These are phyloP conservation scores for Typha latifolia DNA, from an alignment of 176 grass and related monocot species.

Conservation along the genomic window DNA sequence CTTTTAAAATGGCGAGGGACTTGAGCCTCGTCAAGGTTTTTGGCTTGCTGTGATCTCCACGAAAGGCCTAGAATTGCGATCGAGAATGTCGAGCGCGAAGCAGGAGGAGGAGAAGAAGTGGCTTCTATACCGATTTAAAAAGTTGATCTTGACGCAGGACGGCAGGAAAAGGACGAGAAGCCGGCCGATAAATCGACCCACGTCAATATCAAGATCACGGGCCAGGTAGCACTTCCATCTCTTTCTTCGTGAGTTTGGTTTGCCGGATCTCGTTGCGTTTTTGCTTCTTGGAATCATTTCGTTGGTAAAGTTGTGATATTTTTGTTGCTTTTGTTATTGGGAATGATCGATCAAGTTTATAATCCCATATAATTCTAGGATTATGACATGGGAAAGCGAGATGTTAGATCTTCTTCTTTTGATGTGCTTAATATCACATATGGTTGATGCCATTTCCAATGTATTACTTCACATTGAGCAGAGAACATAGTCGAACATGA, in stretches of 20 bases:
- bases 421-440: too few species aligned
- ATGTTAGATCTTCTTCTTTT: too few species aligned
- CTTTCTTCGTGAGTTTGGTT: background rate
- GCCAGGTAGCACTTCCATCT: background rate
- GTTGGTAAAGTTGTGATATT: background rate
- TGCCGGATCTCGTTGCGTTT: background rate
- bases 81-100: background rate
- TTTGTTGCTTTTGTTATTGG: background rate
- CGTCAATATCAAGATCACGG: background rate
- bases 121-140: too few species aligned
- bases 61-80: background rate
- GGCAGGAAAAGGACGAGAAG: background rate
- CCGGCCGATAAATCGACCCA: background rate
- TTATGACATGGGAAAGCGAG: too few species aligned
- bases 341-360: too few species aligned
- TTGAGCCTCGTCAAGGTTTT: background rate
- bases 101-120: background rate
- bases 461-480: too few species aligned
- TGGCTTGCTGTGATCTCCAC: background rate
- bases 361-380: too few species aligned
- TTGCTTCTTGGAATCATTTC: background rate
- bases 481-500: too few species aligned
- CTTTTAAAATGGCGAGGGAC: background rate
- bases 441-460: too few species aligned
- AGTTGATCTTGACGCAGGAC: too few species aligned